phyloP scores from a whole-genome alignment of 2,329 filamentous ascomycete species.

The Exutisphaerella laricina region DNA sequence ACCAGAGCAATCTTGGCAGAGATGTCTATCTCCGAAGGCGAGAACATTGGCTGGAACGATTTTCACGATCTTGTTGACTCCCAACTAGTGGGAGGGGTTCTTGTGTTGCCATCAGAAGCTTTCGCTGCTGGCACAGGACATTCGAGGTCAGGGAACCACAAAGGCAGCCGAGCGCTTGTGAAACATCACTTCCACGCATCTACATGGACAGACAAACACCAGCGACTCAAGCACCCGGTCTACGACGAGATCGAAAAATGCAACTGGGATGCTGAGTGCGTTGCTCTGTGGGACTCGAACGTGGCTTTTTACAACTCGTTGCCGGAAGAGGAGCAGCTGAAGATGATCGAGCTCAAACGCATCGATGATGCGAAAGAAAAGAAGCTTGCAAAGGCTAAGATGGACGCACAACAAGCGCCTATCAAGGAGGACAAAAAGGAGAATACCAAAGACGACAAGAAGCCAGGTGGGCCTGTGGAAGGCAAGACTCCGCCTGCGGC shows the following conservation, averaged over 20 bases:
- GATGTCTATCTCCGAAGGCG: slow-evolving; percentile 49
- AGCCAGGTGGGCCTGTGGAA: not conserved
- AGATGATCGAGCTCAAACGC: slow-evolving; percentile 12
- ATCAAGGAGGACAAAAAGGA: slow-evolving; percentile 4
- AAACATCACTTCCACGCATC: slow-evolving; percentile 71
- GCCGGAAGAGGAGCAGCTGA: slow-evolving; percentile 53
- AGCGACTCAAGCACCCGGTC: slow-evolving; percentile 59
- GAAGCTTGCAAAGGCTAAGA: not conserved
- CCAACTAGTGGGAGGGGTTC: slow-evolving; percentile 56
- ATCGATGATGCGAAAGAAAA: not conserved
- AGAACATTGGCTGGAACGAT: slow-evolving; percentile 52
- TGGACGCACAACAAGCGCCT: slow-evolving; percentile 21
- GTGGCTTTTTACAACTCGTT: slow-evolving; percentile 55
- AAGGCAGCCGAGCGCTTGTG: slow-evolving; percentile 58
- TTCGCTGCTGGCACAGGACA: slow-evolving; percentile 68
- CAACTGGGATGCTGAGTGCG: slow-evolving; percentile 62
- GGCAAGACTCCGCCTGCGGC: not conserved
- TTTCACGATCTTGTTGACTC: slow-evolving; percentile 64
- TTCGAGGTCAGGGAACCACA: slow-evolving; percentile 64
- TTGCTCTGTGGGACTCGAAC: slow-evolving; percentile 60
- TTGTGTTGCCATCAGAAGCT: slow-evolving; percentile 64
- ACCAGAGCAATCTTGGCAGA: slow-evolving; percentile 59
- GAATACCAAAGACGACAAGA: too few species aligned
- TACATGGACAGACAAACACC: slow-evolving; percentile 61
- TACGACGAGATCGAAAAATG: slow-evolving; percentile 65